phyloP scores from a whole-genome alignment of 1,284 basidiomycete species.

The Phenoliferia sp. region DNA sequence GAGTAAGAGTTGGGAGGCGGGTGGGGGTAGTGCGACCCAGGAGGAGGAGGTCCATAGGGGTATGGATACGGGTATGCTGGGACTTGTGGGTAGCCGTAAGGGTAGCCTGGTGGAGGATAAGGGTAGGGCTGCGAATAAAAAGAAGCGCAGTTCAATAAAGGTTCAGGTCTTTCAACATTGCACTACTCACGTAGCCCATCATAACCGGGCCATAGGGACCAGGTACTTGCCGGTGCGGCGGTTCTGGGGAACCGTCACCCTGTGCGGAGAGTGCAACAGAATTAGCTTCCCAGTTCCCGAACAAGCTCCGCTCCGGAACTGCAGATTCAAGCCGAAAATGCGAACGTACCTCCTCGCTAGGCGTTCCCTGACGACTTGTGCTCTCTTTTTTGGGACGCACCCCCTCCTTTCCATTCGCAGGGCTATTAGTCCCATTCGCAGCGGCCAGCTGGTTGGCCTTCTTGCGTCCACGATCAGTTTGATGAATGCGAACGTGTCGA shows the following conservation, averaged over 20 bases:
- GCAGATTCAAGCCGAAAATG: not conserved
- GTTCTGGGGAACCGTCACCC: slow-evolving; percentile 9
- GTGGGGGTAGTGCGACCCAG: slow-evolving; percentile 10
- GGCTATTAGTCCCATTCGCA: slow-evolving; percentile 11
- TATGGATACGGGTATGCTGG: not conserved
- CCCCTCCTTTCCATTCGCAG: not conserved
- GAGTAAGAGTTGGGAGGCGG: slow-evolving; percentile 7
- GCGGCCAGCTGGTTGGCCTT: slow-evolving; percentile 33
- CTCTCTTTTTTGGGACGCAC: not conserved
- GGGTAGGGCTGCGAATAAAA: slow-evolving; percentile 17
- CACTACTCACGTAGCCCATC: slow-evolving; percentile 33
- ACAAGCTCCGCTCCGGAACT: not conserved
- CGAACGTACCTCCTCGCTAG: not conserved
- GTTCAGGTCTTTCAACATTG: no score
- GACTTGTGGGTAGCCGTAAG: slow-evolving; percentile 17
- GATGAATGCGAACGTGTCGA: slow-evolving; percentile 90
- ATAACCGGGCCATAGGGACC: slow-evolving; percentile 21
- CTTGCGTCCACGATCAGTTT: slow-evolving; percentile 41
- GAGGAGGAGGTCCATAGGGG: slow-evolving; percentile 22
- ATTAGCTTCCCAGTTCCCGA: not conserved
- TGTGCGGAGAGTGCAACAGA: not conserved
- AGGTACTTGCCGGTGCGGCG: slow-evolving; percentile 2
- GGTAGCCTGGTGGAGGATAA: slow-evolving; percentile 31
- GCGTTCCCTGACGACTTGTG: not conserved
- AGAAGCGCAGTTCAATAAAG: not conserved